Conservation (phyloP, 2,329 filamentous ascomycete species). For the Scytalidium lignicola region DNA sequence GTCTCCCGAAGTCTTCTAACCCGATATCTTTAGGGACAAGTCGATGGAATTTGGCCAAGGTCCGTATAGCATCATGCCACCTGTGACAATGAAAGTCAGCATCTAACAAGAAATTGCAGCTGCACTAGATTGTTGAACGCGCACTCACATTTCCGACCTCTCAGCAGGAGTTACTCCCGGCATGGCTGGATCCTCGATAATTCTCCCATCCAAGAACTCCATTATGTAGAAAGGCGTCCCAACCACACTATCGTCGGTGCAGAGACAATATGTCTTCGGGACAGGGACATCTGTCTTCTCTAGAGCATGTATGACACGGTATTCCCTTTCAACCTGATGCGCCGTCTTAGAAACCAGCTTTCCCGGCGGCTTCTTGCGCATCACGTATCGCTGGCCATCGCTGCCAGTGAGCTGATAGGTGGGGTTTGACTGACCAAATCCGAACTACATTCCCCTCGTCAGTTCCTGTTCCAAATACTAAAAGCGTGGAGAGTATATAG, state of each 20-base stretch:
- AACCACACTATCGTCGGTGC: conserved; percentile 73
- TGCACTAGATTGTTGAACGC: not conserved
- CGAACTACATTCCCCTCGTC: conserved; percentile 57
- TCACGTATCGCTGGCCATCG: conserved; percentile 68
- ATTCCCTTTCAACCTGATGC: conserved; percentile 94
- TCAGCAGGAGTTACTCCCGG: conserved; percentile 65
- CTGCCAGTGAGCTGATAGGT: conserved; percentile 85
- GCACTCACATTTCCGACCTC: conserved; percentile 62
- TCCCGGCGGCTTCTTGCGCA: conserved; percentile 98
- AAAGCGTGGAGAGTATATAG: not conserved
- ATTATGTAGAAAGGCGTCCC: conserved; percentile 97
- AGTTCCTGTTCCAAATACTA: conserved; percentile 2
- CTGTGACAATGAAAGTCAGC: conserved; percentile 30
- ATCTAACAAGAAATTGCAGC: not conserved
- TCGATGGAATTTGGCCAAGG: conserved; percentile 79
- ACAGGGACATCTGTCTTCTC: conserved; percentile 77
- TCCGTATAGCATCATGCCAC: conserved; percentile 79
- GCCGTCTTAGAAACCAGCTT: conserved; percentile 88
- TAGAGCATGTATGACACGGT: conserved; percentile 82
- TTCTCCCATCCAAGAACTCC: conserved; percentile 89
- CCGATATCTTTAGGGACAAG: conserved; percentile 63
- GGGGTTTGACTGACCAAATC: conserved; percentile 95
- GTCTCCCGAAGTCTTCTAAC: conserved; percentile 68
- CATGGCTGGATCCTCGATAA: conserved; percentile 84
- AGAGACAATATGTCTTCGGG: conserved; percentile 76